Percentiles rank a stretch among this genome's conserved stretches.
phyloP scores from a whole-genome alignment of 1,284 basidiomycete species.

The Marasmius fiardii region DNA sequence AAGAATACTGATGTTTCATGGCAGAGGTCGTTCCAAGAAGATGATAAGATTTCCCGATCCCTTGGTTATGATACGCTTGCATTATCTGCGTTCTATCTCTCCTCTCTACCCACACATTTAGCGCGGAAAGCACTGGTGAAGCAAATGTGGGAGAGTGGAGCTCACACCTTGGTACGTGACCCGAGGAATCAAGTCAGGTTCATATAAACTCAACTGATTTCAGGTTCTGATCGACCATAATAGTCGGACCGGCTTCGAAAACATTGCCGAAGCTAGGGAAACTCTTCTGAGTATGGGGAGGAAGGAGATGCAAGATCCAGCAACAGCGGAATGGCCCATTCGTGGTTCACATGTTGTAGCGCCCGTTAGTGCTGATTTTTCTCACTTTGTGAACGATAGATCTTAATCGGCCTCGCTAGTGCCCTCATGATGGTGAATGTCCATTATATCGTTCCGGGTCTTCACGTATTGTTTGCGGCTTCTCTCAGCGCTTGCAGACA shows the following conservation, averaged over 20 bases:
- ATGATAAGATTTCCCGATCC: slow-evolving; percentile 33
- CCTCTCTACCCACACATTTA: slow-evolving; percentile 60
- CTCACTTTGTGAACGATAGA: slow-evolving; percentile 12
- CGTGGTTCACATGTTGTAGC: slow-evolving; percentile 78
- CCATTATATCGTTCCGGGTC: slow-evolving; percentile 62
- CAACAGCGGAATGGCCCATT: slow-evolving; percentile 30
- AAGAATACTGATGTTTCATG: slow-evolving; percentile 45
- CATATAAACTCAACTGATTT: not conserved
- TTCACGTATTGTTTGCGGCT: slow-evolving; percentile 68
- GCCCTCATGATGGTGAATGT: slow-evolving; percentile 89
- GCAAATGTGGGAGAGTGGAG: slow-evolving; percentile 89
- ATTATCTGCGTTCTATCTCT: slow-evolving; percentile 84
- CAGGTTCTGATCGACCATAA: slow-evolving; percentile 88
- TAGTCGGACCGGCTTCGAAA: slow-evolving; percentile 74
- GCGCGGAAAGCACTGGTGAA: slow-evolving; percentile 70
- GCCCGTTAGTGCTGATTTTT: slow-evolving; percentile 51
- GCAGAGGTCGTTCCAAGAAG: slow-evolving; percentile 53
- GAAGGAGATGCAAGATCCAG: slow-evolving; percentile 50
- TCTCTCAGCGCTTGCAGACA: slow-evolving; percentile 84
- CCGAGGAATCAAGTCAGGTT: not conserved
- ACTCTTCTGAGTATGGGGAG: slow-evolving; percentile 69
- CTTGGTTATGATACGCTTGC: slow-evolving; percentile 60
- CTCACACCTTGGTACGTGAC: slow-evolving; percentile 65
- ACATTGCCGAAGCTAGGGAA: slow-evolving; percentile 81
- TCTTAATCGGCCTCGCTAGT: slow-evolving; percentile 42